Base-by-base conservation (phyloP, 83 land plant species). In the Diphasiastrum complanatum region DNA sequence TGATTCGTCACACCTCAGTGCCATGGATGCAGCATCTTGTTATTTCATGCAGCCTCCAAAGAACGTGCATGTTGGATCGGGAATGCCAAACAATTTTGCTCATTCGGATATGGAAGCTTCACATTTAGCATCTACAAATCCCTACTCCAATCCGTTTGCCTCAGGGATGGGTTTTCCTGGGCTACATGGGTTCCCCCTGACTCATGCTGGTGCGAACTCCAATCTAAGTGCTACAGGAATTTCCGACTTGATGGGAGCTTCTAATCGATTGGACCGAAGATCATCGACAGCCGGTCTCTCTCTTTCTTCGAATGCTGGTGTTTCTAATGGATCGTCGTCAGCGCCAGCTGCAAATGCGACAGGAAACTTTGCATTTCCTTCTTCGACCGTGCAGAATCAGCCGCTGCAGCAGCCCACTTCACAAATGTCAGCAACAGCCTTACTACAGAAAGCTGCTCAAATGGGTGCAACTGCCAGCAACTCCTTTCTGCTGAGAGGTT, bases 401-500 rank as follows among this genome's bases (percentile, higher is more conserved):
- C 14, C 12, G 43, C 43, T n/a, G n/a, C n/a, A n/a, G n/a, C 43
- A 38, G 43, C 70, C 70, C 66, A 35, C 70, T 19, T 32, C 70
- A 30, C 70, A 67, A 47, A 67, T 67, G 70, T 67, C 70, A 19
- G 70, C 70, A 28, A 67, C 70, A 4, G 70, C 70, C 12, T 33
- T 67, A 40, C 70, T 67, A 4, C 70, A 67, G 70, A 67, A 67
- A 58, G 70, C 70, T 24, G 70, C 70, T 16, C 70, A 67, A 46
- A 67, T 67, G 70, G 70, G 70, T 8, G 70, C 70, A 16, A 67
- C 70, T 28, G 70, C 70, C 37, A 67, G 70, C 51, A 67, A 67
- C 38, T 58, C 70, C 12, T 67, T 63, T 2, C 36, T 67, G 34
- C 33, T 67, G 20, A 62, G 70, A 56, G 70, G 70, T 2, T 67